Conservation (phyloP, 768 basidiomycete genomes). For the Ephemerocybe angulata region DNA sequence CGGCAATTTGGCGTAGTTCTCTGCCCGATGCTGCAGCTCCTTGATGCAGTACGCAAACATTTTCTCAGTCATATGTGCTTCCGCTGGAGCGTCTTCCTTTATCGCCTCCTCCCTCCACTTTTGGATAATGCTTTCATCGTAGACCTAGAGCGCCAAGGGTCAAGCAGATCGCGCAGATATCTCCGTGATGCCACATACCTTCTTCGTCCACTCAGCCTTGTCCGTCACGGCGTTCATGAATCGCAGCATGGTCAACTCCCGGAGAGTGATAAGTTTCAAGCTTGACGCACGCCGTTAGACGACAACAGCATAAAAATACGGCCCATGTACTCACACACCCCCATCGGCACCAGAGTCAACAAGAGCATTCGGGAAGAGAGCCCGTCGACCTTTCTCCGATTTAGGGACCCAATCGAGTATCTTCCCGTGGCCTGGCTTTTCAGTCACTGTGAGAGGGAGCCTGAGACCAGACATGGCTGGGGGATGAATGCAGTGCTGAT, state of each 20-base stretch:
- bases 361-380: background rate
- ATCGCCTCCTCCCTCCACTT: constrained; percentile 16
- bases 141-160: constrained; percentile 6
- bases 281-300: background rate
- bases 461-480: too few species aligned
- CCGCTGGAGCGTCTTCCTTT: background rate
- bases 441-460: too few species aligned
- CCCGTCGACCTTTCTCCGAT: too few species aligned
- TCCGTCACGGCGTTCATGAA: constrained; percentile 35
- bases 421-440: too few species aligned
- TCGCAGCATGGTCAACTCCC: constrained; percentile 31
- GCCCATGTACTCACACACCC: background rate
- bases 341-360: background rate
- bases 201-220: constrained; percentile 30
- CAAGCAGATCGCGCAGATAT: background rate
- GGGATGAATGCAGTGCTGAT: too few species aligned
- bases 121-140: constrained; percentile 11
- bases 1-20: constrained; percentile 4
- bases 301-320: constrained; percentile 12
- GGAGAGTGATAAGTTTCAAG: constrained; percentile 20
- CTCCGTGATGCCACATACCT: constrained; percentile 16
- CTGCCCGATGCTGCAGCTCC: constrained; percentile 18
- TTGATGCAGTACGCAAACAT: constrained; percentile 19
- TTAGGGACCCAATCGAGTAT: too few species aligned
- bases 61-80: constrained; percentile 10